A percentile compares a stretch with the other conserved stretches of the same genome.
These are phyloP conservation scores for Gossypium trilobum DNA, from an alignment of 441 rosid species.

Conservation along the genomic window DNA sequence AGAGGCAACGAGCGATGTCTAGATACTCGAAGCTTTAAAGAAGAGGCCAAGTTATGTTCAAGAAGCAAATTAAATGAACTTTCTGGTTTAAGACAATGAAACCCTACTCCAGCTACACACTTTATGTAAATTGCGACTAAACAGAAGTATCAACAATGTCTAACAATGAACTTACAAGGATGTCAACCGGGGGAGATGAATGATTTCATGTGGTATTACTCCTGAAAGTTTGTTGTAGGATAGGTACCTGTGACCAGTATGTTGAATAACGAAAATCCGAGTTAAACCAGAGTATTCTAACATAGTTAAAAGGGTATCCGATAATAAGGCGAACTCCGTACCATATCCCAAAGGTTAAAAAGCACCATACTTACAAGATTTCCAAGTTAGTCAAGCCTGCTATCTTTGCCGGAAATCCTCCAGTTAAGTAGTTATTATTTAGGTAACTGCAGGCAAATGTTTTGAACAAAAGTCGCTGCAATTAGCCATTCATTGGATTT, in stretches of 20 bases:
- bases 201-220: constrained; percentile 53
- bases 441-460: constrained; percentile 44
- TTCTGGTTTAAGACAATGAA: background rate
- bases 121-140: background rate
- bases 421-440: constrained; percentile 74
- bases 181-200: constrained; percentile 55
- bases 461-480: background rate
- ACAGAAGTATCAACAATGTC: background rate
- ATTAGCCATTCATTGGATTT: constrained; percentile 1
- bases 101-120: background rate
- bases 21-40: too few species aligned
- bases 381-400: constrained; percentile 71
- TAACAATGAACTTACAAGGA: constrained; percentile 49
- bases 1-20: background rate
- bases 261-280: background rate
- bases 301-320: background rate
- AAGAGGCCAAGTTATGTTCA: background rate
- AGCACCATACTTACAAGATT: constrained; percentile 50
- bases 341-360: background rate
- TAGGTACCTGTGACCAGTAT: constrained; percentile 41
- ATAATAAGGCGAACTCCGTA: background rate
- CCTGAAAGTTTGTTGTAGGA: constrained; percentile 75
- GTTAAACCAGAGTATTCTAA: background rate
- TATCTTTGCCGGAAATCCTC: constrained; percentile 67
- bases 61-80: background rate